phyloP scores from a whole-genome alignment of 331 rosid genomes.

The Arachis monticola region DNA sequence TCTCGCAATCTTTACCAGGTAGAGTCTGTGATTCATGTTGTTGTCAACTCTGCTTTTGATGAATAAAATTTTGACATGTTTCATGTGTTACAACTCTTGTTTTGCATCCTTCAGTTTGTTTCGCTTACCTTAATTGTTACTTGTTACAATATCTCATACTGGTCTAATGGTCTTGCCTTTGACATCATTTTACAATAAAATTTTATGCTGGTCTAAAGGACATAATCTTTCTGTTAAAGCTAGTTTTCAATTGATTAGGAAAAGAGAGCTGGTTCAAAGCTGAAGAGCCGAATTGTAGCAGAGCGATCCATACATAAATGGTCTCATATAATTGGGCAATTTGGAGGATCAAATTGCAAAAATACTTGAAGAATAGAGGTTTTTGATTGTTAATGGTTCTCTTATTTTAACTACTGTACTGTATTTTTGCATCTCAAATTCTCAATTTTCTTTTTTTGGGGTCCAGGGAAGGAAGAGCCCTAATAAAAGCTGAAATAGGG shows the following conservation, averaged over 20 bases:
- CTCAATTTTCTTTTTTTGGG: slow-evolving; percentile 6
- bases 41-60: no score
- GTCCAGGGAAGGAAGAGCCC: slow-evolving; percentile 13
- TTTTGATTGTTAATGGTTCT: slow-evolving; percentile 14
- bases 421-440: slow-evolving; percentile 21
- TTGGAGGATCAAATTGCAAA: slow-evolving; percentile 86
- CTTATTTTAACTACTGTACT: neutral
- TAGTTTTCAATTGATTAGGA: slow-evolving; percentile 61
- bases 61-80: no score
- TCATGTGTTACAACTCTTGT: no score
- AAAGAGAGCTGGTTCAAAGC: slow-evolving; percentile 91
- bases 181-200: neutral
- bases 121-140: no score
- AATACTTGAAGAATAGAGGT: slow-evolving; percentile 90
- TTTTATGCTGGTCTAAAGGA: no score
- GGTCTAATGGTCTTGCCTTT: slow-evolving; percentile 8
- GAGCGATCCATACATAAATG: slow-evolving; percentile 79
- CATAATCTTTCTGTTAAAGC: slow-evolving; percentile 30
- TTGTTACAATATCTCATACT: slow-evolving; percentile 1
- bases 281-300: slow-evolving; percentile 48
- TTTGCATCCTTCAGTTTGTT: no score
- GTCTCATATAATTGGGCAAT: slow-evolving; percentile 73
- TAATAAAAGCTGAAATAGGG: slow-evolving; percentile 97
- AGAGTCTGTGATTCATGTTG: no score
- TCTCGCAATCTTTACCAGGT: no score